Evolutionary conservation across 1,139 yeast genomes (phyloP), one percentile per base, ranked within the genome.

Genomic region (Pichia sp.): DNA sequence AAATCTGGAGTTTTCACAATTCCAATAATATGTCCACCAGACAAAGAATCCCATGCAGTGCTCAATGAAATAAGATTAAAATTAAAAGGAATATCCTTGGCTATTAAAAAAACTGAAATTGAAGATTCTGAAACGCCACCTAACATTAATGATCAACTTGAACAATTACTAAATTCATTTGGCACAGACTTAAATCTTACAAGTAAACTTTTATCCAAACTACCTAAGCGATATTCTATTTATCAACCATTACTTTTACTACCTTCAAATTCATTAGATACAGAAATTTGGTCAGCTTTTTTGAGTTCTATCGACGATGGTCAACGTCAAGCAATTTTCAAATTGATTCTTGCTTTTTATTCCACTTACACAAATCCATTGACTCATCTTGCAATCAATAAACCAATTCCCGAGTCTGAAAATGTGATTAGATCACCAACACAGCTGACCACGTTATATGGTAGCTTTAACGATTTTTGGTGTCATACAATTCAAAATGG

Each of bases 381-480:
- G 7, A 55, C 90, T 0, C 94, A 85, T 60, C 63, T 85, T 7
- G 95, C 95, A 0, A 66, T 80, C 12, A 86, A 86, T 57, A 74
- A 73, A 49, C 94, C 95, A 0, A 85, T 88, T 6, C 56, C 56
- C 1, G 81, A 77, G 47, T 58, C 68, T 1, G 85, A 70, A 47
- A 63, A 77, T 54, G 60, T 68, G 11, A 77, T 84, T 73, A 66
- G 95, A 42, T 61, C 80, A 22, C 96, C 95, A 0, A 68, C 73
- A 50, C 73, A 78, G 46, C 66, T 85, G 7, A 56, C 67, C 0
- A 84, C 87, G 0, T 46, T 87, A 5, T 69, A 71, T 57, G 95
- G 95, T 0, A 79, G 81, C 49, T 83, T 84, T 64, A 87, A 87
- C 0, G 84, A 86, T 0, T 78, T 87, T 55, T 88, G 96, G 96